Conservation (phyloP, 2,329 filamentous ascomycete genomes). For the Monilinia polystroma region DNA sequence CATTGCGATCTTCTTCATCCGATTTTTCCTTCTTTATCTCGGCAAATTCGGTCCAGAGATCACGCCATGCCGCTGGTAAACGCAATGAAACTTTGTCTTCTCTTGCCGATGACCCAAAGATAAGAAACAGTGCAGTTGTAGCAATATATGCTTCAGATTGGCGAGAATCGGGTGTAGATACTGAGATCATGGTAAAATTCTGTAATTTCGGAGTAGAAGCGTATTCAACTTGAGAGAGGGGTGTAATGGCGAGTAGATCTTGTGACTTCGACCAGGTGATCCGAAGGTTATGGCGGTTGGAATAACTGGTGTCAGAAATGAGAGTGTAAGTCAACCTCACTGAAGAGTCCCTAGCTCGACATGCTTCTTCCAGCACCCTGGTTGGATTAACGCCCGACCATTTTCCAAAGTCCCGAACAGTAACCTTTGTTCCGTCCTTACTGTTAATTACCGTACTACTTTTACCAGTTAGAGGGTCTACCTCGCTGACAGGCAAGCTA, state of each 20-base stretch:
- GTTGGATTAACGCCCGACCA: slow-evolving; percentile 74
- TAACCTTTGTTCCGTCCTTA: slow-evolving; percentile 54
- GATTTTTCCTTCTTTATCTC: slow-evolving; percentile 66
- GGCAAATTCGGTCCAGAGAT: slow-evolving; percentile 79
- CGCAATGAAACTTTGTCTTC: slow-evolving; percentile 83
- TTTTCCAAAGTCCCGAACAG: slow-evolving; percentile 80
- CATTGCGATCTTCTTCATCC: slow-evolving; percentile 68
- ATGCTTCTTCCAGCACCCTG: slow-evolving; percentile 81
- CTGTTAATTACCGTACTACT: slow-evolving; percentile 55
- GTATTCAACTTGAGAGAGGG: slow-evolving; percentile 37
- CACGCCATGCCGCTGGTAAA: slow-evolving; percentile 77
- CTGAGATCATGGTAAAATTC: slow-evolving; percentile 68
- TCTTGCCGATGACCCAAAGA: slow-evolving; percentile 74
- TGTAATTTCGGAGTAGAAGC: slow-evolving; percentile 50
- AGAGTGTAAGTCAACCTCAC: slow-evolving; percentile 66
- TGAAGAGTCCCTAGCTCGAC: slow-evolving; percentile 72
- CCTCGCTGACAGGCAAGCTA: slow-evolving; percentile 59
- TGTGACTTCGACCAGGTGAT: slow-evolving; percentile 79
- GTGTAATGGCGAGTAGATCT: slow-evolving; percentile 46
- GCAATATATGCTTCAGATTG: slow-evolving; percentile 89
- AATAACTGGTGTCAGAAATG: slow-evolving; percentile 71
- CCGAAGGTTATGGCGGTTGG: slow-evolving; percentile 71
- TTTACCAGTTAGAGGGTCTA: slow-evolving; percentile 58
- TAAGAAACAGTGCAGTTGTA: slow-evolving; percentile 75
- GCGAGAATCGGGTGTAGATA: slow-evolving; percentile 71